Conservation (phyloP, 139 green algal genomes). For the Micractinium conductrix region DNA sequence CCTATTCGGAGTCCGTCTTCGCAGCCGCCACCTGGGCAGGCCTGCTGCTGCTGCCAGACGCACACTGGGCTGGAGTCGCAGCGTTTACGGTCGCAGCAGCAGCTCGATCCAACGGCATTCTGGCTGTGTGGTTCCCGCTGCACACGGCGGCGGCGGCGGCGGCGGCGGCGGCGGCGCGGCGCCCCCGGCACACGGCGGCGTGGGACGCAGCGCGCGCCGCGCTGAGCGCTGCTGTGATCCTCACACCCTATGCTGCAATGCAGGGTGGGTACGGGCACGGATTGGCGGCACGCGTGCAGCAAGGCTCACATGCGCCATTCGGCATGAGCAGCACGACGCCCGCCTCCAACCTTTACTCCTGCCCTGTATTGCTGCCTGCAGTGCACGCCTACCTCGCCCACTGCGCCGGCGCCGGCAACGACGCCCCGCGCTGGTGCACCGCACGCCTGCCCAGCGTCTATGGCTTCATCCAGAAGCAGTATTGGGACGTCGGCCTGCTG, state of each 20-base stretch:
- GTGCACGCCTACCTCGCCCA: neutral
- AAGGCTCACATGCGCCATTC: neutral
- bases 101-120: constrained; percentile 65
- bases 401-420: neutral
- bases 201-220: neutral
- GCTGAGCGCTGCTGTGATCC: constrained; percentile 19
- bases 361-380: neutral
- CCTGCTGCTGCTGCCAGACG: constrained; percentile 47
- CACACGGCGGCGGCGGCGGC: constrained; percentile 22
- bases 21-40: constrained; percentile 62
- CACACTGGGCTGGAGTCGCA: constrained; percentile 22
- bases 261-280: constrained; percentile 18
- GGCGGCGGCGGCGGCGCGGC: neutral
- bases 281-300: neutral
- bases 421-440: constrained; percentile 70
- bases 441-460: constrained; percentile 72
- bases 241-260: constrained; percentile 35
- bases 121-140: constrained; percentile 45
- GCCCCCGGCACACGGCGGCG: neutral
- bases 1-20: constrained; percentile 91
- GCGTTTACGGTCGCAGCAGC: neutral
- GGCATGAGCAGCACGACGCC: neutral
- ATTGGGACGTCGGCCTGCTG: constrained; percentile 88
- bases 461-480: constrained; percentile 82
- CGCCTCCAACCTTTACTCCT: neutral